Evolutionary conservation across 2,329 filamentous ascomycete genomes (phyloP), one percentile per base, ranked within the genome.

Genomic region (Acrodontium crateriforme): DNA sequence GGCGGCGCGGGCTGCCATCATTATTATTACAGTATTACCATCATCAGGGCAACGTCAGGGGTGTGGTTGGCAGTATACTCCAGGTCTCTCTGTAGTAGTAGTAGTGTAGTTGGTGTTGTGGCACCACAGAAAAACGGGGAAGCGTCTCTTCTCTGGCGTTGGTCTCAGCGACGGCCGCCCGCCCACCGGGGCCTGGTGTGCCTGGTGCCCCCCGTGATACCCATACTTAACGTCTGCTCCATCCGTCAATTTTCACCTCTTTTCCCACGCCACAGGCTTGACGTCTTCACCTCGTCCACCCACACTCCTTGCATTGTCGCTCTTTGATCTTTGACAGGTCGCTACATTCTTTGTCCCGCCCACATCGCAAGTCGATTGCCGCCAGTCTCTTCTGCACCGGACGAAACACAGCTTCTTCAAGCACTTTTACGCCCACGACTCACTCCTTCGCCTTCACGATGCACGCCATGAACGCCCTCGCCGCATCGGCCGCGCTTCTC

Each of bases 391-490:
- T 21, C 16, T 8, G 10, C 12, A 28, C 18, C n/a, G 12, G 6
- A 16, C 17, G 19, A 26, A 14, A 19, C 12, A 20, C n/a, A n/a
- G n/a, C n/a, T n/a, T n/a, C n/a, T n/a, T n/a, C n/a, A n/a, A n/a
- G n/a, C n/a, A n/a, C n/a, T n/a, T n/a, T n/a, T n/a, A n/a, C n/a
- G n/a, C n/a, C n/a, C n/a, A n/a, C n/a, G n/a, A n/a, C n/a, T n/a
- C n/a, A n/a, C n/a, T n/a, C n/a, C n/a, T n/a, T n/a, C 18, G 22
- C 25, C 27, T 14, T 22, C 20, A 42, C 36, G 13, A 51, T 51
- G 47, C 45, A 40, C 32, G 30, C 46, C 44, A 48, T 44, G 36
- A 45, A 26, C 30, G 25, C 49, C 27, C 30, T 49, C 40, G 42
- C 44, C 37, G 30, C 39, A n/a, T 32, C 41, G 28, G 40, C 42